Evolutionary conservation across 2,329 filamentous ascomycete genomes (phyloP), one percentile per base, ranked within the genome.

Genomic region (Trichoderma sp.): DNA sequence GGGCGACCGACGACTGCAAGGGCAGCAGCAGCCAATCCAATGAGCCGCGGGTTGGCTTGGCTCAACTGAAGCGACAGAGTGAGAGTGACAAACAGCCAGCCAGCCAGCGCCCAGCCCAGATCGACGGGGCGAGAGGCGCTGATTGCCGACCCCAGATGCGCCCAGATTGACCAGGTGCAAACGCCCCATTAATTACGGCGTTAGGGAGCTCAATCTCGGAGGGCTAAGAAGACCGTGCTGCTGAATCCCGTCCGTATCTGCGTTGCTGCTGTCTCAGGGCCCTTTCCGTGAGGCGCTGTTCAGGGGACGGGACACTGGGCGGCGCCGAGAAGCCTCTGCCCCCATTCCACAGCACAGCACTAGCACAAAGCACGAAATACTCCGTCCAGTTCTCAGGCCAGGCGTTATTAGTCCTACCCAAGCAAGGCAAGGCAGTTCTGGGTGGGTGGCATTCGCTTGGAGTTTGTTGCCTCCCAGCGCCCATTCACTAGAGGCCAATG

Each of bases 121-220:
- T 71, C 68, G 68, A 64, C 57, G 57, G 57, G 66, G 66, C 65
- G 64, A 53, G 28, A 24, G 5, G 57, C 14, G 39, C 36, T 70
- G 67, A 70, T 63, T 71, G 68, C 68, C 68, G 68, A 58, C 60
- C 68, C 68, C 68, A 64, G 68, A 71, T 71, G 60, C 39, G 60
- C 24, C 24, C 47, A 63, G 60, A 70, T 70, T 34, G 32, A 34
- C 39, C 57, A 53, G 67, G 60, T 32, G 43, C 18, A 7, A 43
- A 24, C 15, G 47, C 36, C 68, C 58, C 68, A 32, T 43, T 64
- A 64, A 64, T 71, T 57, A 71, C 68, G 68, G 68, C 43, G 43
- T 57, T 63, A 70, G 66, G 66, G 66, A 51, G 66, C 58, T 21
- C 57, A n/a, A 61, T 39, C 30, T 36, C 51, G 51, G 43, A 32